Evolutionary conservation across 2,329 filamentous ascomycete species (phyloP).

Genomic region (Penicillium sp.): DNA sequence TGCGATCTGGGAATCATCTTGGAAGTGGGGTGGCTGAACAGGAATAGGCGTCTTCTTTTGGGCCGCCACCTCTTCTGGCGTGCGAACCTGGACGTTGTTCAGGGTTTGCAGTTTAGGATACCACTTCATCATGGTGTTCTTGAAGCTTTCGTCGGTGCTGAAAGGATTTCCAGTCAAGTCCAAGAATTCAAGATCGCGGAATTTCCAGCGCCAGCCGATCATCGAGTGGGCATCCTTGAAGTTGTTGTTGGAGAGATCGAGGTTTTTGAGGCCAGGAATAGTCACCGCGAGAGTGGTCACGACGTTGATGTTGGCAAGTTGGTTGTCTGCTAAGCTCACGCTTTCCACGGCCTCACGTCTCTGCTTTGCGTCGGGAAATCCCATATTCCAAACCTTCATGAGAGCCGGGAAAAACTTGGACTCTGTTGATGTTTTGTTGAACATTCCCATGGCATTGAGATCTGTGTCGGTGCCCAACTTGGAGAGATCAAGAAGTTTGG

Average conservation of each 20-base stretch:
- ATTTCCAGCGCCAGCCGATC: conserved; percentile 75
- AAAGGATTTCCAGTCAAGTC: conserved; percentile 78
- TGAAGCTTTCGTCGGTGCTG: conserved; percentile 61
- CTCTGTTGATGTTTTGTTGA: conserved; percentile 68
- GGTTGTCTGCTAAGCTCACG: conserved; percentile 79
- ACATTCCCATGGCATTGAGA: conserved; percentile 73
- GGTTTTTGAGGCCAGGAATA: conserved; percentile 81
- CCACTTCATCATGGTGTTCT: conserved; percentile 72
- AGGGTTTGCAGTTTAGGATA: conserved; percentile 78
- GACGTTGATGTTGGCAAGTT: conserved; percentile 68
- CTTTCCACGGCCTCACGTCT: conserved; percentile 79
- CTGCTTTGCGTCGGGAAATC: conserved; percentile 70
- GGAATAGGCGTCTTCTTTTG: conserved; percentile 61
- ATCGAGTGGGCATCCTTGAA: conserved; percentile 69
- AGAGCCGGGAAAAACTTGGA: conserved; percentile 90
- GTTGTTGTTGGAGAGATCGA: conserved; percentile 84
- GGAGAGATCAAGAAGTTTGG: conserved; percentile 83
- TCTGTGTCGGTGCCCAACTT: conserved; percentile 70
- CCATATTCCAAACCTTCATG: conserved; percentile 79
- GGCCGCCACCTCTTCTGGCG: conserved; percentile 67
- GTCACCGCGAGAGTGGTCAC: conserved; percentile 76
- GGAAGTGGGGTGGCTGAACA: conserved; percentile 67
- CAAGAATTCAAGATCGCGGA: conserved; percentile 76
- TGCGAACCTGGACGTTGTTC: conserved; percentile 73
- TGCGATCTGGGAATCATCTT: conserved; percentile 72